Base-by-base conservation (phyloP, 805 yeast genomes). In the Sungouiozyma intestinalis region DNA sequence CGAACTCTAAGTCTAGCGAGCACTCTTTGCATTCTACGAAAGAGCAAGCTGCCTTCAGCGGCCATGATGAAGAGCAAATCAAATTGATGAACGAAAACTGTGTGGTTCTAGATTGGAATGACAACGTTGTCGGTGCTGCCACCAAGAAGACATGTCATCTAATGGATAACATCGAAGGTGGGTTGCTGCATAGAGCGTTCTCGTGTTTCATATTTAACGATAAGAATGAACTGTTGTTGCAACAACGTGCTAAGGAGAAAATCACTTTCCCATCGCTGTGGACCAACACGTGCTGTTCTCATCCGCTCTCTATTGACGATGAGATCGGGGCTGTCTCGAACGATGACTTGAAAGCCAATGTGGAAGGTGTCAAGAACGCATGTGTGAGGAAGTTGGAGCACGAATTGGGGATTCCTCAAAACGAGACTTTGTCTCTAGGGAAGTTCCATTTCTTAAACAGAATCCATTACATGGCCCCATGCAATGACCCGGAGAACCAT, bases 221-320 rank as follows among this genome's bases (percentile, higher is more conserved):
- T 17, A 76, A 84, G 36, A 78, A 79, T 45, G 73, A 82, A 63
- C 72, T 92, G 47, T 71, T 92, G 45, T 70, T 92, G 51, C 99
- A 92, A 67, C 97, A 90, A 67, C 78, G 99, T 53, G 97, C 99
- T 0, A 78, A 79, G 39, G 97, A 92, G 61, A 92, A 92, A 63
- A 92, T 92, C 66, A 92, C 99, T 1, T 92, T 92, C 64, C 94
- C 97, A 1, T 78, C 78, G 45, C 79, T 88, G 81, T 92, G 99
- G 99, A 92, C 99, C 19, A 92, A 92, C 63, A 92, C 99, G 2
- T 92, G 99, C 66, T 92, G 99, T 63, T 88, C 97, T 1, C 99
- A 92, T 62, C 99, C 99, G 8, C 70, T 92, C 41, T 86, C 95
- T 42, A 76, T 86, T 31, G 73, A 79, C 33, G 67, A 76, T 32